A percentile compares a stretch with the other conserved stretches of the same genome.
phyloP scores from a whole-genome alignment of 306 rosid species.

The Alnus rubra region DNA sequence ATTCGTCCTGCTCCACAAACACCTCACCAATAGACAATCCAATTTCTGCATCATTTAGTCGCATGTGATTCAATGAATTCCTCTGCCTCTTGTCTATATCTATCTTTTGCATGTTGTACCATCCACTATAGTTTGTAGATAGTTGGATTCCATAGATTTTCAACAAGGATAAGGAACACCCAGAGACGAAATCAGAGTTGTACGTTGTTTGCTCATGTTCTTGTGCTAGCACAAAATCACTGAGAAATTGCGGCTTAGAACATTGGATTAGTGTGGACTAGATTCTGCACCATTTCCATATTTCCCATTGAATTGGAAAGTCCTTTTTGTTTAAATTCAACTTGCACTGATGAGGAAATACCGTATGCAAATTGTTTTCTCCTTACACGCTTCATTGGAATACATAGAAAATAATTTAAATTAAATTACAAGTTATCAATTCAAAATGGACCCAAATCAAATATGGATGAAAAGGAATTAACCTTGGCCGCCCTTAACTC shows the following conservation, averaged over 20 bases:
- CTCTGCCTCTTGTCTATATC: neutral
- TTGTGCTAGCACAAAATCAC: too few relatives aligned
- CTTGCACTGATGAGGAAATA: neutral
- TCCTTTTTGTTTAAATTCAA: neutral
- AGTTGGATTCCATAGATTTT: too few relatives aligned
- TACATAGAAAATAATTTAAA: neutral
- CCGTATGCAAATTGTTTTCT: neutral
- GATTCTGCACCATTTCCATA: neutral
- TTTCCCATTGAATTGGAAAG: neutral
- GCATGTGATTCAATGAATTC: slow-evolving; percentile 42
- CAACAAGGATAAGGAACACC: too few relatives aligned
- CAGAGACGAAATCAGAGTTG: too few relatives aligned
- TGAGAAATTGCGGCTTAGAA: neutral
- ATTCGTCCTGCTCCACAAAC: too few relatives aligned
- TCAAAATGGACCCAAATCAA: too few relatives aligned
- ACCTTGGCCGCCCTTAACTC: too few relatives aligned
- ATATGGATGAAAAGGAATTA: too few relatives aligned
- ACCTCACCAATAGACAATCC: too few relatives aligned
- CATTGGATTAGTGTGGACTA: neutral
- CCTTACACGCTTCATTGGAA: too few relatives aligned
- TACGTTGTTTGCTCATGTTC: neutral
- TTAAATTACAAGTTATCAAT: slow-evolving; percentile 2
- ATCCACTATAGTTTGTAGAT: too few relatives aligned
- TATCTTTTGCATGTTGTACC: neutral
- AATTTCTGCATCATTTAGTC: slow-evolving; percentile 11